Evolutionary conservation across 1,284 basidiomycete genomes (phyloP).

Genomic region (Trichosporon coremiiforme): DNA sequence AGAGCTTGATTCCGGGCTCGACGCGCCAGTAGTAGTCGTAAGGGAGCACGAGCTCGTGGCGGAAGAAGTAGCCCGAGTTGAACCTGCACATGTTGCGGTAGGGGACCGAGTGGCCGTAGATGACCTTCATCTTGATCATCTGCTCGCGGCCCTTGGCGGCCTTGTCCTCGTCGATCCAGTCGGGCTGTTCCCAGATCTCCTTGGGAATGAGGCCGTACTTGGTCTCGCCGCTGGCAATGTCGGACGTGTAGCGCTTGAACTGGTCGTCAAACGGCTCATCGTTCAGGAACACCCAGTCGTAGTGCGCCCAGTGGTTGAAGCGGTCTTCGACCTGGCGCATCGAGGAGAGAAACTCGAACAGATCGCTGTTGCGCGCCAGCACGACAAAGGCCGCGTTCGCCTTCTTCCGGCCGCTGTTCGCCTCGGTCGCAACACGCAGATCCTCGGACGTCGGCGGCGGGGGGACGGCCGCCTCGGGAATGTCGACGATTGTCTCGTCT

Average conservation of each 20-base stretch:
- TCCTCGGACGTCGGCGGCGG: conserved; percentile 36
- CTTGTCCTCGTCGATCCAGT: conserved; percentile 72
- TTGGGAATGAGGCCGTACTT: conserved; percentile 79
- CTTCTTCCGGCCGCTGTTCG: conserved; percentile 55
- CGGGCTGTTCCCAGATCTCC: conserved; percentile 82
- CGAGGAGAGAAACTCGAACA: conserved; percentile 67
- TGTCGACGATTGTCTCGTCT: conserved; percentile 11
- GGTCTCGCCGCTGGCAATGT: conserved; percentile 67
- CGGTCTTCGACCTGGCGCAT: conserved; percentile 58
- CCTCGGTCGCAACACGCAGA: conserved; percentile 35
- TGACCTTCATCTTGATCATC: conserved; percentile 76
- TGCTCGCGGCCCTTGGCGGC: conserved; percentile 66
- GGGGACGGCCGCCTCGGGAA: background rate
- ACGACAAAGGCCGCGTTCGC: conserved; percentile 86
- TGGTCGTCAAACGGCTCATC: conserved; percentile 73
- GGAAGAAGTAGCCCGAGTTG: conserved; percentile 85
- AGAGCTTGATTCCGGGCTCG: conserved; percentile 50
- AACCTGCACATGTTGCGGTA: conserved; percentile 79
- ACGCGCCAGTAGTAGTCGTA: conserved; percentile 95
- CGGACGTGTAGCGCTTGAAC: conserved; percentile 72
- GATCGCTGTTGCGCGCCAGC: conserved; percentile 75
- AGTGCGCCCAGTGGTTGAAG: conserved; percentile 78
- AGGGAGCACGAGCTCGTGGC: conserved; percentile 72
- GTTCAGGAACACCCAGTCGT: conserved; percentile 85
- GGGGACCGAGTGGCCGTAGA: conserved; percentile 74